Evolutionary conservation across 345 rosid genomes (phyloP).

Genomic region (Gossypium anomalum): DNA sequence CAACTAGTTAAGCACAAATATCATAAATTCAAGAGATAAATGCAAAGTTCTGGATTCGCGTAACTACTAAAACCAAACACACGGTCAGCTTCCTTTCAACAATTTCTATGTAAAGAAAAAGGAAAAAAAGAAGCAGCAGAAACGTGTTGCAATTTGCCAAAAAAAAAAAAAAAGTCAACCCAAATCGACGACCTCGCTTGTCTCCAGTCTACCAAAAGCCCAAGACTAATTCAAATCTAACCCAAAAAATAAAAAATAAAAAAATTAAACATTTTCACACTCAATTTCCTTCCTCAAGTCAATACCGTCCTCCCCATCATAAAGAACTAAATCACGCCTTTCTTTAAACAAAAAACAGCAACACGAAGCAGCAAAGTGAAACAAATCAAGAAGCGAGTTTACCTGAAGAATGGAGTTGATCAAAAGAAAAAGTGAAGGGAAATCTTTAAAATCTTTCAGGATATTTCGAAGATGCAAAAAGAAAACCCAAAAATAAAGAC

Average conservation of each 20-base stretch:
- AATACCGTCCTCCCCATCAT: background rate
- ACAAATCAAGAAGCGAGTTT: background rate
- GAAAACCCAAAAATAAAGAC: background rate
- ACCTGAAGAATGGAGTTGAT: conserved; percentile 3
- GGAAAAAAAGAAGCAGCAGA: background rate
- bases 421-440: background rate
- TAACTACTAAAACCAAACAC: conserved; percentile 4
- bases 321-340: background rate
- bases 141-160: background rate
- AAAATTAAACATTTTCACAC: background rate
- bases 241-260: background rate
- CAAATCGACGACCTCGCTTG: conserved; percentile 6
- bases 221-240: conserved; percentile 10
- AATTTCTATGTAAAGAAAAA: background rate
- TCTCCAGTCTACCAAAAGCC: background rate
- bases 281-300: background rate
- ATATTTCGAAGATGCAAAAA: background rate
- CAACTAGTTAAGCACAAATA: background rate
- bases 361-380: background rate
- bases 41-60: conserved; percentile 1
- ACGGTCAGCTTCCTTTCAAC: background rate
- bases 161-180: conserved; percentile 17
- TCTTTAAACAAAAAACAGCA: too few relatives aligned
- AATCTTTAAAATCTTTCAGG: background rate
- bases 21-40: background rate